A percentile compares a stretch with the other conserved stretches of the same genome.
Evolutionary conservation across 306 rosid species (phyloP).

Genomic region (Benincasa hispida): DNA sequence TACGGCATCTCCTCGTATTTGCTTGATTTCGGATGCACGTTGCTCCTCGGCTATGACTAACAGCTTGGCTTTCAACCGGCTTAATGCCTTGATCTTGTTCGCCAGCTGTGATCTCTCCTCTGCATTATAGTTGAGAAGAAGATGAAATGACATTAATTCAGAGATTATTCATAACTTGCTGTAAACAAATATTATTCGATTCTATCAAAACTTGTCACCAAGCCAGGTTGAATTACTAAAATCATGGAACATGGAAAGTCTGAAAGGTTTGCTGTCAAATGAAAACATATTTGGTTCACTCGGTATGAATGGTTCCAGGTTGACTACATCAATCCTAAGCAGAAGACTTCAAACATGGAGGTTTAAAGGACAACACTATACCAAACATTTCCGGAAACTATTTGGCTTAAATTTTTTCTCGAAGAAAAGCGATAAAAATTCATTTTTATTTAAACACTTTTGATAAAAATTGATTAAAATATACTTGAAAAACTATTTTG

Average conservation of each 20-base stretch:
- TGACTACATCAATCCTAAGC: too few relatives aligned
- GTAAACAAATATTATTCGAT: neutral
- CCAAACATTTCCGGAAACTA: neutral
- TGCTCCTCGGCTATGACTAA: conserved; percentile 87
- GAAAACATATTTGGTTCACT: neutral
- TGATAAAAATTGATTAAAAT: too few relatives aligned
- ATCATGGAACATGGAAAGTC: neutral
- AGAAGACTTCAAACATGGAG: neutral
- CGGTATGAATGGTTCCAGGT: neutral
- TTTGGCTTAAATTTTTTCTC: neutral
- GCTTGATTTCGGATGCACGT: conserved; percentile 78
- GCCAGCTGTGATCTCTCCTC: conserved; percentile 92
- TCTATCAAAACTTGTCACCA: neutral
- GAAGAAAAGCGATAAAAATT: neutral
- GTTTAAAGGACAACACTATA: neutral
- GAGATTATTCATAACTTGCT: neutral
- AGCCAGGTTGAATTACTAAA: neutral
- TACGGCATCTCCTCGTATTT: conserved; percentile 84
- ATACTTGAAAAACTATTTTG: too few relatives aligned
- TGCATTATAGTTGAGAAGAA: conserved; percentile 24
- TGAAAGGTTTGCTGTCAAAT: neutral
- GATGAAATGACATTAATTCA: neutral
- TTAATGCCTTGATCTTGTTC: conserved; percentile 69
- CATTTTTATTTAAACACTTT: too few relatives aligned
- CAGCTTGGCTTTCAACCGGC: conserved; percentile 84